These are phyloP conservation scores for Perkinsus marinus DNA, from an alignment of 169 alveolate genomes.

Conservation along the genomic window DNA sequence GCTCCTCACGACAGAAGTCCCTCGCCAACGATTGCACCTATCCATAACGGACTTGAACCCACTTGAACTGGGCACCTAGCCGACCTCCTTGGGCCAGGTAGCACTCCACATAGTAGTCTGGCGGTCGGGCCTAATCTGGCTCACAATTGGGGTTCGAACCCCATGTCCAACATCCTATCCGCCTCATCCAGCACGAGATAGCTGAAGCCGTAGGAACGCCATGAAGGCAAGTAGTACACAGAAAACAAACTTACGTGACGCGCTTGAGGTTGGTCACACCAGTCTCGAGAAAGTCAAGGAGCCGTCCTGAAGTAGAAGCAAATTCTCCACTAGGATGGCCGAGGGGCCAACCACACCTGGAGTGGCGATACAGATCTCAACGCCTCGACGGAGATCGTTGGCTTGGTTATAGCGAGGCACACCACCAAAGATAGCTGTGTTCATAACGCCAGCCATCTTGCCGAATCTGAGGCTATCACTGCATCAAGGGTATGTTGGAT, in stretches of 20 bases:
- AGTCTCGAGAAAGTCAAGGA: slow-evolving; percentile 78
- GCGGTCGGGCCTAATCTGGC: slow-evolving; percentile 74
- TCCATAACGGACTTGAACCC: slow-evolving; percentile 25
- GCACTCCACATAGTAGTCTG: slow-evolving; percentile 88
- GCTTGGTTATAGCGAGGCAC: slow-evolving; percentile 79
- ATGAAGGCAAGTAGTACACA: neutral
- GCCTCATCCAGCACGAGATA: slow-evolving; percentile 96
- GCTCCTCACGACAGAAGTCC: slow-evolving; percentile 72
- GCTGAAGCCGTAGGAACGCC: slow-evolving; percentile 33
- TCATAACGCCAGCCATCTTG: slow-evolving; percentile 34
- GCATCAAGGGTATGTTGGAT: neutral
- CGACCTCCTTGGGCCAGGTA: slow-evolving; percentile 89
- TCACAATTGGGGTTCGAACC: slow-evolving; percentile 87
- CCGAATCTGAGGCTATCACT: slow-evolving; percentile 1
- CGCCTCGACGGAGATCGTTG: slow-evolving; percentile 61
- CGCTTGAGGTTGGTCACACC: slow-evolving; percentile 72
- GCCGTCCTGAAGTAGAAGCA: slow-evolving; percentile 53
- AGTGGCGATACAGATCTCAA: slow-evolving; percentile 56
- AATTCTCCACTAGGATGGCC: neutral
- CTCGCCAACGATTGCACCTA: slow-evolving; percentile 64
- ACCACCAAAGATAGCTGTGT: slow-evolving; percentile 82
- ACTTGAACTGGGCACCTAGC: slow-evolving; percentile 62
- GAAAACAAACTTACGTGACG: slow-evolving; percentile 54
- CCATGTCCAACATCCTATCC: slow-evolving; percentile 95
- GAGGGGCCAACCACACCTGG: slow-evolving; percentile 54